These are phyloP conservation scores for Penicillium manginii DNA, from an alignment of 495 filamentous ascomycete genomes.

Conservation along the genomic window DNA sequence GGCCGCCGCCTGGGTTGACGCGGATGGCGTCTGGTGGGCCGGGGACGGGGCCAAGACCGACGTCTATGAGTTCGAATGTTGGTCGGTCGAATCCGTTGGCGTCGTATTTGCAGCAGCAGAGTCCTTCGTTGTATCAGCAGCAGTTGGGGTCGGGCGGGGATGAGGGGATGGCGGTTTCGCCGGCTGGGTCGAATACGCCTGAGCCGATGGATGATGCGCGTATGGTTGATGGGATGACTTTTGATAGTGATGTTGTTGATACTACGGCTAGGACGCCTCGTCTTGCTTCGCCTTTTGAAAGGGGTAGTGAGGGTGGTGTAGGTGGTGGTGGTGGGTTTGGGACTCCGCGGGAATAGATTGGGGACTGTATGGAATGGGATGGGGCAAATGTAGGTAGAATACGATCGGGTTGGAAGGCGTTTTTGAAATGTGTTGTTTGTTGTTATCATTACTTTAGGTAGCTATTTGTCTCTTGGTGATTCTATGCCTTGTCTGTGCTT, in stretches of 20 bases:
- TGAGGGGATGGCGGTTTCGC: constrained; percentile 32
- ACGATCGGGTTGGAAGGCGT: constrained; percentile 16
- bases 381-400: background rate
- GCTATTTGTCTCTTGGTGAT: background rate
- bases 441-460: background rate
- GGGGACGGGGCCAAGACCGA: constrained; percentile 28
- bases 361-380: background rate
- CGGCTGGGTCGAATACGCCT: constrained; percentile 44
- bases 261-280: constrained; percentile 53
- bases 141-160: too few species aligned
- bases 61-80: constrained; percentile 41
- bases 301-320: background rate
- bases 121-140: too few species aligned
- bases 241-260: constrained; percentile 56
- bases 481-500: background rate
- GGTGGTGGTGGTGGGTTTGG: constrained; percentile 15
- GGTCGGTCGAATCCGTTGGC: constrained; percentile 30
- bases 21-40: constrained; percentile 37
- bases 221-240: constrained; percentile 60
- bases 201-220: constrained; percentile 51
- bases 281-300: constrained; percentile 33
- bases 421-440: background rate
- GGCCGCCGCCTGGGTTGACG: constrained; percentile 32
- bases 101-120: constrained; percentile 31
- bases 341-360: constrained; percentile 24